Conservation (phyloP, 2,329 filamentous ascomycete genomes). For the Diaporthe capsici region DNA sequence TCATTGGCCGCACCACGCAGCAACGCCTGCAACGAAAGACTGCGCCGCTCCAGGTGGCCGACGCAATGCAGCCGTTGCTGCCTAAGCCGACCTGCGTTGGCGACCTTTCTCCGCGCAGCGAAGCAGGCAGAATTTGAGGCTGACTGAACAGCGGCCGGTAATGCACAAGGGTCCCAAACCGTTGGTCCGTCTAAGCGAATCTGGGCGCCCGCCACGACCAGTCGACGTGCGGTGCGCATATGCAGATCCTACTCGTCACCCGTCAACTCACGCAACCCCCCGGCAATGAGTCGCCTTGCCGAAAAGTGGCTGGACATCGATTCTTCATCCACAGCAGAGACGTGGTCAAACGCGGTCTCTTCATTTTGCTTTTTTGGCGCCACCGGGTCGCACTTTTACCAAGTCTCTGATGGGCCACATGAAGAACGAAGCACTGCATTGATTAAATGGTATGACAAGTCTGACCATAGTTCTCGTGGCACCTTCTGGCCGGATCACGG, state of each 20-base stretch:
- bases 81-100: conserved; percentile 11
- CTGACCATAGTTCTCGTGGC: neutral
- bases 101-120: neutral
- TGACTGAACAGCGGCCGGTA: neutral
- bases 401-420: neutral
- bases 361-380: conserved; percentile 1
- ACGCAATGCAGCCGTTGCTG: conserved; percentile 23
- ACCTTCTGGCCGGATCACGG: neutral
- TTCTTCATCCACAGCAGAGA: neutral
- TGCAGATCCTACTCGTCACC: neutral
- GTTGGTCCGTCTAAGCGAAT: conserved; percentile 12
- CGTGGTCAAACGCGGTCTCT: neutral
- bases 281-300: neutral
- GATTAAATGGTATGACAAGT: neutral
- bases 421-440: conserved; percentile 10
- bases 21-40: conserved; percentile 19
- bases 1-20: conserved; percentile 7
- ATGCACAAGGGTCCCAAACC: conserved; percentile 7
- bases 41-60: conserved; percentile 32
- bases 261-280: neutral
- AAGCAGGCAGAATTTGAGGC: conserved; percentile 21
- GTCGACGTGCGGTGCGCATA: no score
- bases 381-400: neutral
- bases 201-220: conserved; percentile 5
- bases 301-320: conserved; percentile 1